Evolutionary conservation across 1,284 basidiomycete species (phyloP), one percentile per base, ranked within the genome.

Genomic region (Kalmanozyma brasiliensis): DNA sequence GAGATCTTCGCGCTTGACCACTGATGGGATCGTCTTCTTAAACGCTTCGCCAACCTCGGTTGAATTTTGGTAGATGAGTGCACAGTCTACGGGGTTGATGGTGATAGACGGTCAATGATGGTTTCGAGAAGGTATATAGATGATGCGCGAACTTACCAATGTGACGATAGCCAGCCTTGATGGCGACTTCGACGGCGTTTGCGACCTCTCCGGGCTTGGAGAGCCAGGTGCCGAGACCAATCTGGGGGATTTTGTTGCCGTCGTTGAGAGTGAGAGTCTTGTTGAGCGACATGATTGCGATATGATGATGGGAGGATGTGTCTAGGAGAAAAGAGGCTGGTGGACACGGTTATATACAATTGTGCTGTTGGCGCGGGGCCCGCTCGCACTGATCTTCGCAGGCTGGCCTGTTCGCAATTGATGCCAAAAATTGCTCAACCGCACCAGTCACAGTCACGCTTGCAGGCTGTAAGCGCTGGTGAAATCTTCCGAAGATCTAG

Each of bases 161-260:
- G 52, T 80, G 79, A n/a, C 78, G 66, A 65, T 81, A 81, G 26
- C 79, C 79, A 10, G 42, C 37, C 49, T 74, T 73, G 35, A 78
- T 55, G 20, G 79, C 77, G 43, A 62, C 35, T 47, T 67, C 66
- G 42, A 81, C 74, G 52, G 91, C 89, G 46, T 86, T 85, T 83
- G 89, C 89, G 53, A 92, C 92, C 81, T 93, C 89, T 23, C 88
- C 85, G 16, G 89, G 89, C 78, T 88, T 85, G 22, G 90, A 89
- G 49, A 88, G 85, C 91, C 91, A 93, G 24, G 91, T 93, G 9
- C 91, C 91, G 37, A 92, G 86, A 41, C 92, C 92, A 75, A 81
- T 71, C 52, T 72, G 72, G 11, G 79, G 79, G 59, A 81, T 80
- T 49, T 67, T 67, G 68, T 78, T 75, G 42, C 78, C 78, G 72